phyloP scores from a whole-genome alignment of 1,284 basidiomycete genomes.

The Wallemia mellicola region DNA sequence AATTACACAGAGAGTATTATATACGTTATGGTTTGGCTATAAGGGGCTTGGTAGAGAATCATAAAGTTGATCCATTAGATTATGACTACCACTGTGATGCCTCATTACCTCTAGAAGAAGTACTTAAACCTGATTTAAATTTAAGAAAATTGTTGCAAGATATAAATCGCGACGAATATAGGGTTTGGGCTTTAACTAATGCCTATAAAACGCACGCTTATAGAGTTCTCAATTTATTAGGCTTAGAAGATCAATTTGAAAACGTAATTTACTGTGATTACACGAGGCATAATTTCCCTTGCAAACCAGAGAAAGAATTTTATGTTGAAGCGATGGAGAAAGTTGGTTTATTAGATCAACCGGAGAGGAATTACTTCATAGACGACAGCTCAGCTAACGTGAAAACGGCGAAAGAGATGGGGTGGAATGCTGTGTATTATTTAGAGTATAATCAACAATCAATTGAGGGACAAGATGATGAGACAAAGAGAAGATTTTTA shows the following conservation, averaged over 20 bases:
- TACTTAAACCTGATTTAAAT: slow-evolving; percentile 33
- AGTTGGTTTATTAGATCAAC: not conserved
- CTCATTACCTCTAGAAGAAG: slow-evolving; percentile 47
- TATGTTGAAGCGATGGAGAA: slow-evolving; percentile 25
- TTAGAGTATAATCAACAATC: not conserved
- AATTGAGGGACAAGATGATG: not conserved
- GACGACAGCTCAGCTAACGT: not conserved
- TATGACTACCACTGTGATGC: slow-evolving; percentile 62
- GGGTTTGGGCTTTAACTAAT: slow-evolving; percentile 43
- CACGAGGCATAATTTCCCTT: slow-evolving; percentile 29
- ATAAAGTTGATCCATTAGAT: slow-evolving; percentile 59
- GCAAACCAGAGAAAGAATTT: slow-evolving; percentile 49
- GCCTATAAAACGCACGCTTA: slow-evolving; percentile 48
- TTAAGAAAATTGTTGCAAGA: slow-evolving; percentile 40
- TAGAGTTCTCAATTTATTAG: slow-evolving; percentile 43
- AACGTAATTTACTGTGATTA: slow-evolving; percentile 60
- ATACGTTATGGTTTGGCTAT: slow-evolving; percentile 14
- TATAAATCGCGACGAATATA: slow-evolving; percentile 40
- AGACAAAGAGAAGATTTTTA: not conserved
- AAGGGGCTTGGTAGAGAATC: slow-evolving; percentile 38
- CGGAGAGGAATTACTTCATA: not conserved
- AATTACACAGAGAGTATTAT: slow-evolving; percentile 45
- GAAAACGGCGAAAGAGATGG: not conserved
- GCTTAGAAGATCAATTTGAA: slow-evolving; percentile 43
- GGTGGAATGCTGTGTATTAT: not conserved